Percentiles rank a stretch among this genome's conserved stretches.
phyloP scores from a whole-genome alignment of 805 yeast genomes.

The Metschnikowia rubicola region DNA sequence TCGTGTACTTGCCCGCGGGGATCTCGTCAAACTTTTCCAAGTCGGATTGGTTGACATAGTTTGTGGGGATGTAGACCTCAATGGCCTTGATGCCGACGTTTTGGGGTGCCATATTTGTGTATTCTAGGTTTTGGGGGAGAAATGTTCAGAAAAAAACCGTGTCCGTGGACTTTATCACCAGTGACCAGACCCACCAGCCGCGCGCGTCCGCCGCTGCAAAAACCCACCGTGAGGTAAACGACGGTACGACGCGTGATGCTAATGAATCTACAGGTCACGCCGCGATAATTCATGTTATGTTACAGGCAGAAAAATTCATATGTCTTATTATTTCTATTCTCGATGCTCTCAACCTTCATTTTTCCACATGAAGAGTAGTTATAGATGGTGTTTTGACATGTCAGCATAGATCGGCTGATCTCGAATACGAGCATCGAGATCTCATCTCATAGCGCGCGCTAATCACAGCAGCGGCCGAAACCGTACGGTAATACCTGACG shows the following conservation, averaged over 20 bases:
- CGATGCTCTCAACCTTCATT: no score
- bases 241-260: conserved; percentile 13
- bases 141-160: neutral
- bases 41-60: conserved; percentile 80
- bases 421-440: no score
- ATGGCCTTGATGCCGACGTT: conserved; percentile 97
- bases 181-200: neutral
- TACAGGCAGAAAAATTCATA: no score
- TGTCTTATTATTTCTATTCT: no score
- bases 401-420: no score
- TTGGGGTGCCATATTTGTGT: conserved; percentile 42
- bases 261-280: no score
- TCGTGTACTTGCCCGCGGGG: conserved; percentile 93
- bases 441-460: no score
- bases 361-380: no score
- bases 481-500: no score
- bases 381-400: no score
- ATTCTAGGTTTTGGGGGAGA: neutral
- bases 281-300: no score
- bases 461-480: no score
- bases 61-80: conserved; percentile 85
- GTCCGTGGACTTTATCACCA: conserved; percentile 1
- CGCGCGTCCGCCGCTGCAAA: conserved; percentile 8
- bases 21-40: conserved; percentile 83
- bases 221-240: conserved; percentile 4